Conservation (phyloP, 2,329 filamentous ascomycete species). For the Pseudogymnoascus sp. region DNA sequence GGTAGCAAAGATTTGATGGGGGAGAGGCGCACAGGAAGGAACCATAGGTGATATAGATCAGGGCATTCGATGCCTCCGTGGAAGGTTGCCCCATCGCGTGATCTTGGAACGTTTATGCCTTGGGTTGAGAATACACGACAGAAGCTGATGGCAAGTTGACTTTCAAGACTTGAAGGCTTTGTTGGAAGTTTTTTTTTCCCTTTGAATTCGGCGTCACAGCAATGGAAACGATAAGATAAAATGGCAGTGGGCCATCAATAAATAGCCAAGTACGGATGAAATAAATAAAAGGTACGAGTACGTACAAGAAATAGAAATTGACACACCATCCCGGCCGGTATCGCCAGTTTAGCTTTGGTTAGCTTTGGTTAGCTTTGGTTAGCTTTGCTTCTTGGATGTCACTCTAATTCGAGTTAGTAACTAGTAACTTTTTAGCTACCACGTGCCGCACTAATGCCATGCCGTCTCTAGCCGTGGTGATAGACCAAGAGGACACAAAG, state of each 20-base stretch:
- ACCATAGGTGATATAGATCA: constrained; percentile 74
- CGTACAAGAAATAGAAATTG: constrained; percentile 1
- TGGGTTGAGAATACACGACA: not conserved
- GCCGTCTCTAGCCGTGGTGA: not conserved
- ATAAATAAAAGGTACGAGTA: constrained; percentile 1
- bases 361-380: not conserved
- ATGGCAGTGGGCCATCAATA: constrained; percentile 5
- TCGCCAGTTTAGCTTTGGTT: not conserved
- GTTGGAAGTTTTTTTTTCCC: not conserved
- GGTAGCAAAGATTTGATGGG: not conserved
- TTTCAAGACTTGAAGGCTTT: not conserved
- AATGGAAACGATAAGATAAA: not conserved
- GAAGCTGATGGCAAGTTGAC: not conserved
- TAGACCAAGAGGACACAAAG: not conserved
- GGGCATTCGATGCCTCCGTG: constrained; percentile 66
- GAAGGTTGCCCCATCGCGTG: constrained; percentile 65
- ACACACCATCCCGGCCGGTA: not conserved
- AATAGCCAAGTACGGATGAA: not conserved
- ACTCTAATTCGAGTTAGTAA: not conserved
- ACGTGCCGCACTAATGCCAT: not conserved
- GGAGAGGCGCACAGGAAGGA: constrained; percentile 57
- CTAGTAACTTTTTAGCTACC: not conserved
- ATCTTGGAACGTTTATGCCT: not conserved
- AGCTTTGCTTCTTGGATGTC: not conserved
- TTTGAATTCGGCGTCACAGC: not conserved